Percentiles rank a stretch among this genome's conserved stretches.
These are phyloP conservation scores for Mycena kentingensis DNA, from an alignment of 768 basidiomycete genomes.

Conservation along the genomic window DNA sequence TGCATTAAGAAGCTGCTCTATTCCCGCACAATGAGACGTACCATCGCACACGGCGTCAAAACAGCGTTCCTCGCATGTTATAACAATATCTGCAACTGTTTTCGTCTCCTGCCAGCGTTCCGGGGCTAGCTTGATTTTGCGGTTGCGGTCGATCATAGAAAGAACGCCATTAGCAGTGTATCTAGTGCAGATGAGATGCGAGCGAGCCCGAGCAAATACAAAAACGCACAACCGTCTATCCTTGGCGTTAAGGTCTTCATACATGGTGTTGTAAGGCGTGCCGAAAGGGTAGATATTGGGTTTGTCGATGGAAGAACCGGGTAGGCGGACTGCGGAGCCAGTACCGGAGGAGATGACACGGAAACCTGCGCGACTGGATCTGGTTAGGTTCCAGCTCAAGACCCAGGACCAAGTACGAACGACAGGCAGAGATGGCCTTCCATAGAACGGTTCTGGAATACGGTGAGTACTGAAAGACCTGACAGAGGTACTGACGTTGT, in stretches of 20 bases:
- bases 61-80: constrained; percentile 98
- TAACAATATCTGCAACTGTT: constrained; percentile 91
- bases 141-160: constrained; percentile 95
- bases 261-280: constrained; percentile 95
- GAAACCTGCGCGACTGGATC: constrained; percentile 81
- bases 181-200: constrained; percentile 40
- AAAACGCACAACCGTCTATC: constrained; percentile 84
- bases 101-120: constrained; percentile 96
- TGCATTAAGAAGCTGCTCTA: constrained; percentile 3
- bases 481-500: constrained; percentile 65
- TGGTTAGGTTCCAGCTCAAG: constrained; percentile 14
- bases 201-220: neutral
- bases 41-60: constrained; percentile 99
- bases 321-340: constrained; percentile 94
- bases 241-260: constrained; percentile 83
- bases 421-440: constrained; percentile 90
- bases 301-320: constrained; percentile 94
- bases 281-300: constrained; percentile 97
- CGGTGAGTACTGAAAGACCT: constrained; percentile 14
- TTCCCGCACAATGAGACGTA: constrained; percentile 38
- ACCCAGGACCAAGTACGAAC: constrained; percentile 49
- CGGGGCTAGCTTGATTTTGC: constrained; percentile 87
- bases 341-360: constrained; percentile 94
- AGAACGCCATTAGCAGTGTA: constrained; percentile 93
- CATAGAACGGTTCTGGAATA: constrained; percentile 90